These are phyloP conservation scores for Ogataea populi-albae DNA, from an alignment of 805 yeast species.

Conservation along the genomic window DNA sequence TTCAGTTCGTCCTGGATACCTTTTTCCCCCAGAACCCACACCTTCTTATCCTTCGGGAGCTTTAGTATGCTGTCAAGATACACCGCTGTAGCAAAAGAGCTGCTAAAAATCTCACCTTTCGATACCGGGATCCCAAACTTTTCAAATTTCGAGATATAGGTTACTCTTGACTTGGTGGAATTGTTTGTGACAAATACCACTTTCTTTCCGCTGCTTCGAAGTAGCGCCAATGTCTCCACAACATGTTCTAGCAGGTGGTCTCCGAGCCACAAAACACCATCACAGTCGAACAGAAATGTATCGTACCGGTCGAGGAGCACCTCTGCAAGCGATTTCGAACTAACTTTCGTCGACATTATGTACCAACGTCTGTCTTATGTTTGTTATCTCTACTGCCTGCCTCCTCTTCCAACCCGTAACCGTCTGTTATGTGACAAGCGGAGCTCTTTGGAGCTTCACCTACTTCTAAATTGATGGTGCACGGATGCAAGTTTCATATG, in stretches of 20 bases:
- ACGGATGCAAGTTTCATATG: no score
- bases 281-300: conserved; percentile 92
- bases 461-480: no score
- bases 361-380: background rate
- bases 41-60: conserved; percentile 71
- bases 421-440: no score
- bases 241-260: conserved; percentile 74
- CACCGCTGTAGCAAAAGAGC: conserved; percentile 88
- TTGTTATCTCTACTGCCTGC: no score
- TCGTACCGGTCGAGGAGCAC: conserved; percentile 64
- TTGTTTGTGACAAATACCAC: conserved; percentile 92
- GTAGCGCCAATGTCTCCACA: conserved; percentile 65
- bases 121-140: conserved; percentile 50
- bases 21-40: conserved; percentile 84
- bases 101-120: conserved; percentile 79
- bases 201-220: conserved; percentile 57
- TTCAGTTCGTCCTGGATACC: conserved; percentile 82
- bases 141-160: conserved; percentile 72
- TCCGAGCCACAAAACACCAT: conserved; percentile 96
- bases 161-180: conserved; percentile 82
- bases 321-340: conserved; percentile 45
- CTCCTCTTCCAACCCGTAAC: no score
- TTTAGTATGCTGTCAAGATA: conserved; percentile 74
- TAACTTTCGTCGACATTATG: conserved; percentile 49
- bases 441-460: no score